A percentile compares a stretch with the other conserved stretches of the same genome.
Evolutionary conservation across 1,139 yeast genomes (phyloP).

Genomic region (Yamadazyma trypodendri): DNA sequence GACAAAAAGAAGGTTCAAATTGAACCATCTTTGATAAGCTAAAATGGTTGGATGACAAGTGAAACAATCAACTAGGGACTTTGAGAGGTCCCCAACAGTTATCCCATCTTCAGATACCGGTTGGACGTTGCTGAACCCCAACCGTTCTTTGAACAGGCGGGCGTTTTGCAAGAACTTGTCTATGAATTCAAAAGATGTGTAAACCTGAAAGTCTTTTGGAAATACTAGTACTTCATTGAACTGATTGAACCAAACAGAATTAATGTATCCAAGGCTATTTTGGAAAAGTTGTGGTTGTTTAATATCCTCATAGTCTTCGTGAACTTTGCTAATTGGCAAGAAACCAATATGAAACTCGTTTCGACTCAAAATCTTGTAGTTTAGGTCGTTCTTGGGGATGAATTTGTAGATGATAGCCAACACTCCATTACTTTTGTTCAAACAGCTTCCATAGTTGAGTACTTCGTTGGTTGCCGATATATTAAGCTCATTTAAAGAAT

Average conservation of each 20-base stretch:
- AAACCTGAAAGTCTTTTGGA: slow-evolving; percentile 16
- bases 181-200: slow-evolving; percentile 14
- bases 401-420: slow-evolving; percentile 27
- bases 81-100: slow-evolving; percentile 8
- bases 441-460: slow-evolving; percentile 24
- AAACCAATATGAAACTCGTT: slow-evolving; percentile 23
- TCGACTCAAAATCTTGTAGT: slow-evolving; percentile 30
- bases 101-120: background rate
- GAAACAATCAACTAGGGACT: slow-evolving; percentile 21
- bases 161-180: slow-evolving; percentile 19
- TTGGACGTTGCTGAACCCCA: background rate
- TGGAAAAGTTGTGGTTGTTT: background rate
- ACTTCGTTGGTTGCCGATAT: slow-evolving; percentile 29
- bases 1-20: slow-evolving; percentile 24
- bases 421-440: slow-evolving; percentile 20
- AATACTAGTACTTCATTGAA: slow-evolving; percentile 22
- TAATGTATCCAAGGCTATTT: slow-evolving; percentile 19
- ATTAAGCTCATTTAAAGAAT: slow-evolving; percentile 19
- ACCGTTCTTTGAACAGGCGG: slow-evolving; percentile 17
- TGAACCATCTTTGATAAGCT: slow-evolving; percentile 27
- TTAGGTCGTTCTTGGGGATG: slow-evolving; percentile 28
- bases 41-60: slow-evolving; percentile 20
- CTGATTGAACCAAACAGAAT: slow-evolving; percentile 14
- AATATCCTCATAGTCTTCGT: background rate
- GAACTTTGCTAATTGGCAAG: background rate